A percentile compares a stretch with the other conserved stretches of the same genome.
phyloP scores from a whole-genome alignment of 2,329 filamentous ascomycete genomes.

The Drechslerella stenobrocha region DNA sequence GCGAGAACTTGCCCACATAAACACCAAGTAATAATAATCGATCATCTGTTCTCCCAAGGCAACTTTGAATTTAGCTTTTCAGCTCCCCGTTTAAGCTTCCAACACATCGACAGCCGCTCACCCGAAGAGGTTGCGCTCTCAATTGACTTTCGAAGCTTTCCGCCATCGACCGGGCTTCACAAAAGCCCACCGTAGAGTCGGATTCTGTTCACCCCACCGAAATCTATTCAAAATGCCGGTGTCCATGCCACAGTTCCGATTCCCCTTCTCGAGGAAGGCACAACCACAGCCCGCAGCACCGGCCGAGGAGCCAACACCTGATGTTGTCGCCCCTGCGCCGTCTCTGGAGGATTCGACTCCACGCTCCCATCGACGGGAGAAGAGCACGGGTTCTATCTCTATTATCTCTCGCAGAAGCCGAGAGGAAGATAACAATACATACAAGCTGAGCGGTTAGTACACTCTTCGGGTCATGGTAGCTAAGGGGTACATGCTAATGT shows the following conservation, averaged over 20 bases:
- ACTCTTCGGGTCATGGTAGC: not conserved
- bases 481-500: conserved; percentile 54
- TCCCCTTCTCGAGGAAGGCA: conserved; percentile 37
- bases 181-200: conserved; percentile 5
- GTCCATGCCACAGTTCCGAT: conserved; percentile 47
- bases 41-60: conserved; percentile 13
- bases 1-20: not conserved
- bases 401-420: conserved; percentile 40
- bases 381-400: conserved; percentile 34
- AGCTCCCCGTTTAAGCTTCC: conserved; percentile 17
- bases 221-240: conserved; percentile 43
- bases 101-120: conserved; percentile 10
- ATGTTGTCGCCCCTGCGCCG: not conserved
- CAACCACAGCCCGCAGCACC: conserved; percentile 13
- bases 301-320: conserved; percentile 20
- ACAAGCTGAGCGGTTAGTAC: conserved; percentile 52
- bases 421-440: conserved; percentile 50
- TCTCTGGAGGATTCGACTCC: conserved; percentile 27
- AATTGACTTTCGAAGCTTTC: conserved; percentile 10
- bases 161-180: conserved; percentile 2
- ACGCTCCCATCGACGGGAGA: conserved; percentile 36
- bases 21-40: conserved; percentile 24
- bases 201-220: no score
- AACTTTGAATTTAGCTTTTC: conserved; percentile 32
- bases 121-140: no score